Percentiles rank a stretch among this genome's conserved stretches.
Conservation (phyloP, 2,329 filamentous ascomycete species). For the Aureobasidium sp. region DNA sequence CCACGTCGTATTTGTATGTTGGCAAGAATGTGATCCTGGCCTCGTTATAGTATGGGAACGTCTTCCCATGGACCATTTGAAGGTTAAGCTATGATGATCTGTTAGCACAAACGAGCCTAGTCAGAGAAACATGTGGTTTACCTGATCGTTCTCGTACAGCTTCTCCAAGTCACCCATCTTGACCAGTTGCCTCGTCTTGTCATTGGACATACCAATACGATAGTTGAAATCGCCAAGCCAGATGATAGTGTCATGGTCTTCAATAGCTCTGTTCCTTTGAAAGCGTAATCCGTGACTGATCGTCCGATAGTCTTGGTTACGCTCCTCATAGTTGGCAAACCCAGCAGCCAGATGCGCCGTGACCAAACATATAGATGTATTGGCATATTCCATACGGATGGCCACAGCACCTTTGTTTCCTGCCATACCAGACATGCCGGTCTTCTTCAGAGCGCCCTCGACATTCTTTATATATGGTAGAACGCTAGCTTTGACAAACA, state of each 20-base stretch:
- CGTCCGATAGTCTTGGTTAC: constrained; percentile 86
- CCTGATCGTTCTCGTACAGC: constrained; percentile 83
- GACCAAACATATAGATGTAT: constrained; percentile 87
- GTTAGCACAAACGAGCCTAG: not conserved
- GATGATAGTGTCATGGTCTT: constrained; percentile 83
- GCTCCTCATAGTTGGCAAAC: constrained; percentile 92
- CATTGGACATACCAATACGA: constrained; percentile 76
- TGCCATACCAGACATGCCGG: constrained; percentile 90
- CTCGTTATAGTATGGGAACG: constrained; percentile 89
- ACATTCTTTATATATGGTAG: constrained; percentile 88
- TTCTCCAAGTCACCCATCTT: constrained; percentile 65
- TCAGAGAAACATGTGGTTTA: constrained; percentile 19
- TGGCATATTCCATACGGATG: constrained; percentile 90
- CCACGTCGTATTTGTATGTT: constrained; percentile 93
- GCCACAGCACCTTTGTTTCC: constrained; percentile 97
- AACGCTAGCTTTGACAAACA: constrained; percentile 76
- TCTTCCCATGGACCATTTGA: constrained; percentile 88
- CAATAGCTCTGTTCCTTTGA: constrained; percentile 82
- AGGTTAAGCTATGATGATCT: constrained; percentile 58
- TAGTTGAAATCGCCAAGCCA: constrained; percentile 99
- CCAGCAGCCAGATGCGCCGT: constrained; percentile 94
- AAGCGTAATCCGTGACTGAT: constrained; percentile 84
- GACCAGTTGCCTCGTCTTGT: constrained; percentile 69
- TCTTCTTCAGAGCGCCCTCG: constrained; percentile 90
- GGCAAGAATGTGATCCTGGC: constrained; percentile 80